These are phyloP conservation scores for Alopecurus myosuroides DNA, from an alignment of 176 grass and related monocot genomes.

Conservation along the genomic window DNA sequence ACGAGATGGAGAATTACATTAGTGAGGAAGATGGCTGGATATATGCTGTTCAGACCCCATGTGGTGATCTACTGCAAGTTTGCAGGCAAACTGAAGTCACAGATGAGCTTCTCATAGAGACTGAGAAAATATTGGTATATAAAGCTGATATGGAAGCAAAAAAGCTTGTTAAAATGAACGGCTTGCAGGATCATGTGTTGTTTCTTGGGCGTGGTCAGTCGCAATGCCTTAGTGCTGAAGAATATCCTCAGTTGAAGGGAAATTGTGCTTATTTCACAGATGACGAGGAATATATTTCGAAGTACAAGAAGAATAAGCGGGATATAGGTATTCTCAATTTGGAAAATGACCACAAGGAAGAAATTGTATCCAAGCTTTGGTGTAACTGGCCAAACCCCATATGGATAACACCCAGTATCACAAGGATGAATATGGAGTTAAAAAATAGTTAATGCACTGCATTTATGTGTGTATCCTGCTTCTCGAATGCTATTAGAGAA, in stretches of 20 bases:
- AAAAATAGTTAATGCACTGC: neutral
- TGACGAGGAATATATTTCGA: neutral
- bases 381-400: neutral
- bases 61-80: slow-evolving; percentile 17
- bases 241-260: neutral
- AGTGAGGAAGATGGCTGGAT: neutral
- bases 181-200: neutral
- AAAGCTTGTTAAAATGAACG: neutral
- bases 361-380: neutral
- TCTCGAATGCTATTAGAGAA: neutral
- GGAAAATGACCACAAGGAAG: neutral
- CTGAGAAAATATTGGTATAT: neutral
- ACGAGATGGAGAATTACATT: neutral
- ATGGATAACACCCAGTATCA: neutral
- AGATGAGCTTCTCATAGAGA: neutral
- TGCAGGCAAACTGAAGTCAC: neutral
- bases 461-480: neutral
- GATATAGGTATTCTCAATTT: neutral
- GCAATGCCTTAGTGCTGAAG: neutral
- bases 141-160: neutral
- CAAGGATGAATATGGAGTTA: neutral
- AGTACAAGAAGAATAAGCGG: neutral
- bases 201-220: neutral
- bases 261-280: neutral
- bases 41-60: neutral